phyloP scores from a whole-genome alignment of 768 basidiomycete genomes.

The Cystobasidium tubakii region DNA sequence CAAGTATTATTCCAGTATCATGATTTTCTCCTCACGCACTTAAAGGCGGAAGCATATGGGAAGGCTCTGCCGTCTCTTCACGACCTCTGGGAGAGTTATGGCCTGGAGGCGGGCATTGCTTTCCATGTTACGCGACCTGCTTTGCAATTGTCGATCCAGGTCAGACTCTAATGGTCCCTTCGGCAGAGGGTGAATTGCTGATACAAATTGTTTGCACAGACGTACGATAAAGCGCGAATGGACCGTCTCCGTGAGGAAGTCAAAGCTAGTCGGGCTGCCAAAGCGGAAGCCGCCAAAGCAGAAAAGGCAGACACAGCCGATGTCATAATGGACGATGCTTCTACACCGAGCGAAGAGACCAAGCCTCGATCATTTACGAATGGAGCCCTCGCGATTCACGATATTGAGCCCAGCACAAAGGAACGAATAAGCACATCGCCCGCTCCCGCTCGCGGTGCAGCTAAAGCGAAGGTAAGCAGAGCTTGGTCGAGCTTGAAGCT shows the following conservation, averaged over 20 bases:
- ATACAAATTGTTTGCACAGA: neutral
- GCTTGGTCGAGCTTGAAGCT: no score
- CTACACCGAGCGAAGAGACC: neutral
- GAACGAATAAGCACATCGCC: no score
- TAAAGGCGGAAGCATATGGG: slow-evolving; percentile 66
- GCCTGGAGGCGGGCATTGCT: slow-evolving; percentile 74
- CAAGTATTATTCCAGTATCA: slow-evolving; percentile 86
- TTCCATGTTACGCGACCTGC: slow-evolving; percentile 85
- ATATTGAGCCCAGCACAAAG: neutral
- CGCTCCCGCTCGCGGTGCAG: no score
- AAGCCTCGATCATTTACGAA: neutral
- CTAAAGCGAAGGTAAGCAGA: no score
- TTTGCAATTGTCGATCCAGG: slow-evolving; percentile 41
- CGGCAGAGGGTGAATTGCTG: neutral
- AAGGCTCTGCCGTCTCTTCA: slow-evolving; percentile 67
- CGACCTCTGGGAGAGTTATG: slow-evolving; percentile 69
- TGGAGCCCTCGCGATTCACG: neutral
- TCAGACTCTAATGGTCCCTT: neutral
- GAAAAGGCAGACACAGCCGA: slow-evolving; percentile 4
- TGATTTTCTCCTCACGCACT: slow-evolving; percentile 72
- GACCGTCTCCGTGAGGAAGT: slow-evolving; percentile 42
- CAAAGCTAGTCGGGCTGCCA: slow-evolving; percentile 16
- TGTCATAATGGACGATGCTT: neutral
- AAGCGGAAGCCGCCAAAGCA: slow-evolving; percentile 19
- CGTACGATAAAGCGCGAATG: neutral